Percentiles rank a stretch among this genome's conserved stretches.
Evolutionary conservation across 2,329 filamentous ascomycete species (phyloP).

Genomic region (Capronia coronata): DNA sequence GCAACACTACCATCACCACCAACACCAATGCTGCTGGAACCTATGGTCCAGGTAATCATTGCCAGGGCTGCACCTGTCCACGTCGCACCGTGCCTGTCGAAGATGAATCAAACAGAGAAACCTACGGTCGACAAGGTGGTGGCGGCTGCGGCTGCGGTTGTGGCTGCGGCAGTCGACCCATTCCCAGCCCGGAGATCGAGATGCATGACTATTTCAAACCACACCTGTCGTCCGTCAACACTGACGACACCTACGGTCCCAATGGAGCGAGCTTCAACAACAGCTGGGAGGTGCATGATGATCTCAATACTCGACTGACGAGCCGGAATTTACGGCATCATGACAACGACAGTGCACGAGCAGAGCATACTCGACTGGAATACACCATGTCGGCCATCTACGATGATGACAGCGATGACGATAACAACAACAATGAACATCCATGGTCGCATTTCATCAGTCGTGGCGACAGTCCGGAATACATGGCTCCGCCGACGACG

Average conservation of each 20-base stretch:
- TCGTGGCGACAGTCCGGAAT: conserved; percentile 1
- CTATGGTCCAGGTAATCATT: conserved; percentile 5
- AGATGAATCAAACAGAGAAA: conserved; percentile 8
- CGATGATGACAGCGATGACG: conserved; percentile 3
- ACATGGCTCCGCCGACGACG: neutral
- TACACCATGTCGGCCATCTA: neutral
- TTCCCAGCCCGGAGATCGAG: conserved; percentile 4
- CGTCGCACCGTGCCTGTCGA: conserved; percentile 5
- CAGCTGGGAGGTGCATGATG: conserved; percentile 7
- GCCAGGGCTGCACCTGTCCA: conserved; percentile 11
- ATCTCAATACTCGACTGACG: conserved; percentile 4
- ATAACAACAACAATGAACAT: neutral
- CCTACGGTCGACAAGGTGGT: conserved; percentile 5
- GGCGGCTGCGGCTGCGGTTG: no score
- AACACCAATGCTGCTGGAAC: conserved; percentile 1
- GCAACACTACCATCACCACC: neutral
- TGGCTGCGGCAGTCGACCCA: no score
- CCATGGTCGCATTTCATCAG: conserved; percentile 6
- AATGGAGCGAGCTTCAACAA: conserved; percentile 11
- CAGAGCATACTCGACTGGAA: neutral
- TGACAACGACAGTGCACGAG: neutral
- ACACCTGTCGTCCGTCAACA: conserved; percentile 6
- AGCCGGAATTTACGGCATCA: neutral
- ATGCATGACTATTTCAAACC: neutral
- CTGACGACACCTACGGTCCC: conserved; percentile 1